Base-by-base conservation (phyloP, 2,329 filamentous ascomycete genomes). In the Microdochium bolleyi region DNA sequence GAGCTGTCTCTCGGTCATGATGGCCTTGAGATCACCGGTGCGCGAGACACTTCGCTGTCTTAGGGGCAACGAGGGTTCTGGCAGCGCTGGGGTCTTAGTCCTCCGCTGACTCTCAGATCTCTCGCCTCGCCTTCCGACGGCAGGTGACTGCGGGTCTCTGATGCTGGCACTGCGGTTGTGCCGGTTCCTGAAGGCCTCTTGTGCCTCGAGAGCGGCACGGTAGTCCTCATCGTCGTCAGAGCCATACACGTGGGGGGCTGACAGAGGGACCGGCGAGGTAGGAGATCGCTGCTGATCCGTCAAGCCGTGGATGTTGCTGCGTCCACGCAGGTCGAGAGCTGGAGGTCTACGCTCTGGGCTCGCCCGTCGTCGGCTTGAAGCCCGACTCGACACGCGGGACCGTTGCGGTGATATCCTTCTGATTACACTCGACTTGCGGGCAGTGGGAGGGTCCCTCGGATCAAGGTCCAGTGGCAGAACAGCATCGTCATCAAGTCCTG, bases 261-360 rank as follows among this genome's bases (percentile, higher is more conserved):
- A 83, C 74, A 92, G 85, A 3, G 90, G 88, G 22, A 91, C 72
- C 1, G 92, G 90, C 1, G 89, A 92, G 0, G 88, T 87, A 1
- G 92, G 91, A 1, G 91, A 96, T 50, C n/a, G n/a, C n/a, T 84
- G 77, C 48, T n/a, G 82, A 82, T 2, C 75, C 78, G 19, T 81
- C 76, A 16, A 16, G 48, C 75, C 75, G n/a, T 84, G 78, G 16
- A 77, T 78, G 49, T 77, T 71, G 61, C 84, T 87, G 57, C 87
- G 78, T 2, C 85, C 87, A 50, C 87, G 80, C 24, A 74, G 66
- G 7, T 80, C 75, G 27, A 80, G 62, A 1, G 72, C 65, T 7
- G 69, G 68, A 2, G 69, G 70, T 2, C 67, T 69, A 49, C 69
- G 67, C 49, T 79, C 77, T 4, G 73, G 71, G 56, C 78, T 69